phyloP scores from a whole-genome alignment of 371 early-diverging fungal species.

The Syncephalastrum monosporum region DNA sequence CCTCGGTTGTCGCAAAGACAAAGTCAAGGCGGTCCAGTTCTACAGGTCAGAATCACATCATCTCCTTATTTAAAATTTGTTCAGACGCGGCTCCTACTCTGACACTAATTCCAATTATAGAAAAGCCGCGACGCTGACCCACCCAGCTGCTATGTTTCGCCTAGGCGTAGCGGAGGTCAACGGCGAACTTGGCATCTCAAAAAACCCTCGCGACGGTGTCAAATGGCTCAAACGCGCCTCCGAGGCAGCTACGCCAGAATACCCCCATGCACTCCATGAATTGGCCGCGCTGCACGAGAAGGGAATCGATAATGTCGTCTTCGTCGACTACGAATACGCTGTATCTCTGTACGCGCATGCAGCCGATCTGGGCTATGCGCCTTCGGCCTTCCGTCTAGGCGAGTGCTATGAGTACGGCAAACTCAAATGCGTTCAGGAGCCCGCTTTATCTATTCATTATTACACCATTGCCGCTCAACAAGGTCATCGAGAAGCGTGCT shows the following conservation, averaged over 20 bases:
- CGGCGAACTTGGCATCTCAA: slow-evolving; percentile 65
- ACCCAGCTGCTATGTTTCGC: slow-evolving; percentile 74
- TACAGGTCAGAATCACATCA: slow-evolving; percentile 49
- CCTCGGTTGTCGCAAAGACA: slow-evolving; percentile 59
- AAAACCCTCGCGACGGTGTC: slow-evolving; percentile 69
- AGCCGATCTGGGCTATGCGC: slow-evolving; percentile 76
- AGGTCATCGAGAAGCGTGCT: slow-evolving; percentile 88
- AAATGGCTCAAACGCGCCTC: slow-evolving; percentile 78
- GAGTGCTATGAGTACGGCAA: slow-evolving; percentile 82
- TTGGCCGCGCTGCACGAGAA: slow-evolving; percentile 68
- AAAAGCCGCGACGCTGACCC: slow-evolving; percentile 68
- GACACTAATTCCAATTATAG: slow-evolving; percentile 25
- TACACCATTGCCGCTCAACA: slow-evolving; percentile 84
- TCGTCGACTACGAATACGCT: slow-evolving; percentile 73
- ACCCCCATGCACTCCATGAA: slow-evolving; percentile 82
- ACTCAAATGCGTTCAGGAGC: slow-evolving; percentile 64
- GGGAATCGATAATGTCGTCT: slow-evolving; percentile 68
- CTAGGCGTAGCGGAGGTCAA: slow-evolving; percentile 68
- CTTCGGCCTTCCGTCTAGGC: slow-evolving; percentile 76
- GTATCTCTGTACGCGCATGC: slow-evolving; percentile 72
- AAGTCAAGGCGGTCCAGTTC: slow-evolving; percentile 69
- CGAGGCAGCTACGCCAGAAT: slow-evolving; percentile 73
- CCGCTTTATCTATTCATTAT: slow-evolving; percentile 69
- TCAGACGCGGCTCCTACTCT: slow-evolving; percentile 4
- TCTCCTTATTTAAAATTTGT: not conserved